These are phyloP conservation scores for Epichloe typhina DNA, from an alignment of 2,329 filamentous ascomycete species.

Conservation along the genomic window DNA sequence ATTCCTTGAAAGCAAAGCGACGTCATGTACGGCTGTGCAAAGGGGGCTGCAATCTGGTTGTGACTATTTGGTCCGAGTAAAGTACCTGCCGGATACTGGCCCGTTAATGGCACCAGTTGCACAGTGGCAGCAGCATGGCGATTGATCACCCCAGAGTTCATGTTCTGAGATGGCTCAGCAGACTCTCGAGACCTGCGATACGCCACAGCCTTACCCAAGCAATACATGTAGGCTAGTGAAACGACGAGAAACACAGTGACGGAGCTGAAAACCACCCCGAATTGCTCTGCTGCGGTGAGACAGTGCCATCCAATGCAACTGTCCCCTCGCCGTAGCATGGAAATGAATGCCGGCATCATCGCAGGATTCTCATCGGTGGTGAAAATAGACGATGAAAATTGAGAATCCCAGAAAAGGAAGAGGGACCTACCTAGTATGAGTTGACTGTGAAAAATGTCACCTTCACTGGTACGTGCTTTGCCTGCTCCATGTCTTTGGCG, in stretches of 20 bases:
- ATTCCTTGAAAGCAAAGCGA: neutral
- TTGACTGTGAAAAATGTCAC: neutral
- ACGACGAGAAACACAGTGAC: constrained; percentile 17
- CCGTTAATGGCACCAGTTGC: neutral
- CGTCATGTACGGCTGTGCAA: neutral
- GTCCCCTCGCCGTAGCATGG: neutral
- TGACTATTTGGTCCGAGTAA: neutral
- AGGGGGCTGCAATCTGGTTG: neutral
- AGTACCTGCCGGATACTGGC: neutral
- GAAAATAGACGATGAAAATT: no score
- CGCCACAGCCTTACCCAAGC: constrained; percentile 14
- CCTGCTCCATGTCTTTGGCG: neutral
- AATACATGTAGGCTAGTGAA: constrained; percentile 21
- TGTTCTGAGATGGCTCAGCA: neutral
- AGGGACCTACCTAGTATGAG: no score
- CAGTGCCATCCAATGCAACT: constrained; percentile 25
- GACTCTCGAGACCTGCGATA: neutral
- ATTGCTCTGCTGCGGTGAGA: constrained; percentile 22
- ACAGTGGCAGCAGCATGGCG: neutral
- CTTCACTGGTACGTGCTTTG: neutral
- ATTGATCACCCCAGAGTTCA: neutral
- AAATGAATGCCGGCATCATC: neutral
- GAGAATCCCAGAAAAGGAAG: no score
- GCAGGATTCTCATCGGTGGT: neutral
- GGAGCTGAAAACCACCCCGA: constrained; percentile 26